Evolutionary conservation across 768 basidiomycete genomes (phyloP), one percentile per base, ranked within the genome.

Genomic region (Rhizopogon vesiculosus): DNA sequence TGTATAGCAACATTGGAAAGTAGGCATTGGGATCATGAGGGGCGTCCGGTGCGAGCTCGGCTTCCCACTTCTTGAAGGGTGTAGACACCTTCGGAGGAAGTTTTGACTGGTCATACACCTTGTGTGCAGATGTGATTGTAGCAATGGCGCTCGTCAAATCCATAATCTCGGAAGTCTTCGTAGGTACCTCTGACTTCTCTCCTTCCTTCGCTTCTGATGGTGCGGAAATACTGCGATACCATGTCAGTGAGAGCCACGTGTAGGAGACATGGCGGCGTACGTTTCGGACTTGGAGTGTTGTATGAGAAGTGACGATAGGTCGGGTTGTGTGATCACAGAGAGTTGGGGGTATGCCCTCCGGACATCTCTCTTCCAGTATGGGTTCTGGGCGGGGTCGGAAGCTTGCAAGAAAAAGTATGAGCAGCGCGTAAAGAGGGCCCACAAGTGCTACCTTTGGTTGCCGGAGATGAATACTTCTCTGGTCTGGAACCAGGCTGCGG

Each of bases 301-400:
- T 57, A 96, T 83, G 44, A 98, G 79, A 58, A 98, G 73, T 25
- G 81, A 74, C 0, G 94, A 87, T 25, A 97, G 75, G 63, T 94
- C 86, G 5, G 81, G 67, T 74, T 98, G 94, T 5, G 91, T 91
- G 56, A 98, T 78, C 18, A 92, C 85, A 3, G 93, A 94, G 29
- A 93, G 85, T 62, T 88, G 91, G n/a, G 94, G 93, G 71, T 94
- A 97, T 38, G 85, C 84, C 51, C 94, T 85, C 55, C 93, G 86
- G 64, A 95, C 90, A 73, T 97, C 94, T 58, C 94, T 90, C 72
- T 96, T 96, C 87, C 89, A 95, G 79, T 98, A 98, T 54, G 89
- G 90, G 70, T 92, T 93, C 75, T 91, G 81, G 33, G 91, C 91
- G 40, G 82, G 82, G 72, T 93, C 91, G 42, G 91, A 93, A 22